These are phyloP conservation scores for Cladosporium halotolerans DNA, from an alignment of 2,329 filamentous ascomycete genomes.

Conservation along the genomic window DNA sequence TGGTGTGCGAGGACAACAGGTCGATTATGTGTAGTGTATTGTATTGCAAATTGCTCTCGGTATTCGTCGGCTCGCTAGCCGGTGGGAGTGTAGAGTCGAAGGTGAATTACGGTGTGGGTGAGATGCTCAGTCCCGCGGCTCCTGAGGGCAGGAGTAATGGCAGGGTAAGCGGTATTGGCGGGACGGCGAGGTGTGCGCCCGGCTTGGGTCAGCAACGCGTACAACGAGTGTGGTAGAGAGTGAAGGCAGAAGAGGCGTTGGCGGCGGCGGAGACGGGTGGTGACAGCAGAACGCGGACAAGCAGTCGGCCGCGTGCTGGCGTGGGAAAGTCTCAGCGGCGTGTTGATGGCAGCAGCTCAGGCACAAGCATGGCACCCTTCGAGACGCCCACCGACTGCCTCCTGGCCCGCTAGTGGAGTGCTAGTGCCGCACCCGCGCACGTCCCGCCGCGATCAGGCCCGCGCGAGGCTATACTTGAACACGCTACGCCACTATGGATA, in stretches of 20 bases:
- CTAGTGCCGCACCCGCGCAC: too few species aligned
- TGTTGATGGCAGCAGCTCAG: background rate
- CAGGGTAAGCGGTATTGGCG: background rate
- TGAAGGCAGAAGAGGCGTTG: too few species aligned
- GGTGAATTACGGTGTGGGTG: background rate
- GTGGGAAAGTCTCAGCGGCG: background rate
- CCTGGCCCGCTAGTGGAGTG: background rate
- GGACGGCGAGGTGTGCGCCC: background rate
- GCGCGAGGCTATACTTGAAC: background rate
- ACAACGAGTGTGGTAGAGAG: background rate
- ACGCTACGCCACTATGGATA: background rate
- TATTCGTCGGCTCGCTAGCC: background rate
- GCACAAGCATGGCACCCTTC: background rate
- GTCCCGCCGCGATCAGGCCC: too few species aligned
- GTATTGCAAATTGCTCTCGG: too few species aligned
- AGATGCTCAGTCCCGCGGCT: background rate
- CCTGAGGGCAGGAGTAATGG: background rate
- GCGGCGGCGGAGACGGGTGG: too few species aligned
- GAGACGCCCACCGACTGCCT: background rate
- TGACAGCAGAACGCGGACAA: too few species aligned
- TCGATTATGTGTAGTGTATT: background rate
- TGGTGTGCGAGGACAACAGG: conserved; percentile 1
- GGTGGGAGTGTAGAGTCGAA: background rate
- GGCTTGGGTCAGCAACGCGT: background rate
- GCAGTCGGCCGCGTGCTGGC: background rate